Evolutionary conservation across 441 rosid genomes (phyloP), one percentile per base, ranked within the genome.

Genomic region (Flueggea neowawraea): DNA sequence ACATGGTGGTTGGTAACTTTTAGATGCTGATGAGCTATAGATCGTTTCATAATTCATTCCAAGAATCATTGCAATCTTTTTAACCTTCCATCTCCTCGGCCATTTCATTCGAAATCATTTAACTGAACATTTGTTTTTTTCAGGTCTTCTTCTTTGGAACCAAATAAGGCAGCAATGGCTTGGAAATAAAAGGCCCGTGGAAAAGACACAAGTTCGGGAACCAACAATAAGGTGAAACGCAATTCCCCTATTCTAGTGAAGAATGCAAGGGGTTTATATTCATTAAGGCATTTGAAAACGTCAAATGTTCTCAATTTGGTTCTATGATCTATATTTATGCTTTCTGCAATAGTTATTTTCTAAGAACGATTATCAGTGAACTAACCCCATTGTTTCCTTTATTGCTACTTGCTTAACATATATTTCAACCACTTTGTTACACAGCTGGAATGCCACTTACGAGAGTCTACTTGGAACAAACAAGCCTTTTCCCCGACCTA

Each of bases 121-220:
- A 50, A 47, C 14, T 4, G 14, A 62, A 61, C 51, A 49, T 28
- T 69, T 64, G 5, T 56, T 28, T 43, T 52, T 13, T 73, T 64
- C 75, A 87, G 95, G 95, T 60, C 75, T 74, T 66, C 71, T 67
- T 68, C 86, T 78, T 11, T 94, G 97, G 98, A 80, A 77, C 68
- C 91, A 85, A 80, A 77, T 79, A 43, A 84, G 96, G 75, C 95
- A 84, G 58, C 88, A 85, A 28, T 94, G 96, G 97, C 74, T 81
- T 65, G 82, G 81, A 70, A 85, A 66, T 70, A 81, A 79, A 62
- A 73, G 59, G 61, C 55, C 81, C 22, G 74, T 68, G 54, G 73
- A 70, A 32, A 69, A 28, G 68, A 65, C 62, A 4, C 82, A 70
- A 78, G 55, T 52, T 68, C 87, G 66, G 60, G 87, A 86, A 78